Conservation (phyloP, 306 rosid species). For the Trifolium pratense region DNA sequence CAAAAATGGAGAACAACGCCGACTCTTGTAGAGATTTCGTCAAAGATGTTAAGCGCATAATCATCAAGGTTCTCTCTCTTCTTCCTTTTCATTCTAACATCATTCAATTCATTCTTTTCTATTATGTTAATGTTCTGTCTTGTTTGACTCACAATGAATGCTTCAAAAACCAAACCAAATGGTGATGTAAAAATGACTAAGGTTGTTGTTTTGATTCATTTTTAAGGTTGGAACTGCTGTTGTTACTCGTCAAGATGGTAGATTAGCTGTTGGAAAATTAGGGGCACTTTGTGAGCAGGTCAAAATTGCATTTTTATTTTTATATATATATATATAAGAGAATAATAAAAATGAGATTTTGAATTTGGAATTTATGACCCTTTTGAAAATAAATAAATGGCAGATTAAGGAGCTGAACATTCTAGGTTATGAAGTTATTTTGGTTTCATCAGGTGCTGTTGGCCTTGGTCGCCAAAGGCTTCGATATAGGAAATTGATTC, state of each 20-base stretch:
- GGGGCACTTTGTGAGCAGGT: slow-evolving; percentile 96
- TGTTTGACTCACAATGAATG: neutral
- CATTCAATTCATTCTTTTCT: neutral
- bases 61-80: slow-evolving; percentile 44
- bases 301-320: neutral
- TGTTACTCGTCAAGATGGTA: slow-evolving; percentile 53
- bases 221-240: slow-evolving; percentile 56
- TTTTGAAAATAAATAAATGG: slow-evolving; percentile 43
- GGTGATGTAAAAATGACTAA: slow-evolving; percentile 40
- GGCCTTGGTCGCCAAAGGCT: slow-evolving; percentile 99
- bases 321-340: neutral
- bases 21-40: slow-evolving; percentile 44
- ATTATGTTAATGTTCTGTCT: neutral
- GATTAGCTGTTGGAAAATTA: slow-evolving; percentile 61
- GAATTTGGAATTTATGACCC: slow-evolving; percentile 20
- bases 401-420: slow-evolving; percentile 85
- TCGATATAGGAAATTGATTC: slow-evolving; percentile 71
- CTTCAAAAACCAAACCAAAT: neutral
- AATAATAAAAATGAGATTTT: slow-evolving; percentile 36
- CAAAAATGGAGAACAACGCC: slow-evolving; percentile 31
- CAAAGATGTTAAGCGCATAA: slow-evolving; percentile 50
- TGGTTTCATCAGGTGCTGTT: slow-evolving; percentile 98
- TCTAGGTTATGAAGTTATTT: slow-evolving; percentile 81
- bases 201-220: slow-evolving; percentile 25
- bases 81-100: neutral